A percentile compares a stretch with the other conserved stretches of the same genome.
Evolutionary conservation across 2,329 filamentous ascomycete species (phyloP).

Genomic region (Sodiomyces alkalinus): DNA sequence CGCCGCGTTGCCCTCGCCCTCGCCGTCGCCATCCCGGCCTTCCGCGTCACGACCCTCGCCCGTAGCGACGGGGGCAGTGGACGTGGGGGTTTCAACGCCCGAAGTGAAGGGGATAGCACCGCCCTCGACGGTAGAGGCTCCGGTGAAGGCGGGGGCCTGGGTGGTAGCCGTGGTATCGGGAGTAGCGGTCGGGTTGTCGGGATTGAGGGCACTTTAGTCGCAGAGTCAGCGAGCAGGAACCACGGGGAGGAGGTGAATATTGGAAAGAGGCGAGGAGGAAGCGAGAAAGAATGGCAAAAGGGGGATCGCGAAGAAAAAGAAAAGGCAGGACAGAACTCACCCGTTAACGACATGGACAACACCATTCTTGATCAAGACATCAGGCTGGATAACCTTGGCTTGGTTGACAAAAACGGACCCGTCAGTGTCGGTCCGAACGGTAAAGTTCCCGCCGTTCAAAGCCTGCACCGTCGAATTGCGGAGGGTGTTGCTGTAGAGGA

Average conservation of each 20-base stretch:
- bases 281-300: conserved; percentile 1
- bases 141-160: conserved; percentile 36
- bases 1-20: conserved; percentile 16
- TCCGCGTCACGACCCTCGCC: conserved; percentile 6
- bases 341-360: conserved; percentile 43
- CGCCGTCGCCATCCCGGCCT: conserved; percentile 3
- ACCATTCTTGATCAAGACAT: conserved; percentile 38
- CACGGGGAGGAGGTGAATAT: too few relatives aligned
- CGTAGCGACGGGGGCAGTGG: conserved; percentile 17
- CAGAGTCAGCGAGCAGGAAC: background rate
- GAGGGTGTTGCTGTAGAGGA: conserved; percentile 31
- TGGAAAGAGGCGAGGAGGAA: too few relatives aligned
- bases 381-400: conserved; percentile 30
- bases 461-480: conserved; percentile 8
- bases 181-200: conserved; percentile 27
- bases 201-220: conserved; percentile 36
- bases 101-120: conserved; percentile 38
- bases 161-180: conserved; percentile 25
- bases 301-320: too few relatives aligned
- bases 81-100: conserved; percentile 30
- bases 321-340: conserved; percentile 19
- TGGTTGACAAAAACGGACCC: conserved; percentile 30
- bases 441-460: conserved; percentile 11
- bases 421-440: conserved; percentile 21
- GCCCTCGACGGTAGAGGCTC: conserved; percentile 30